Evolutionary conservation across 441 rosid species (phyloP).

Genomic region (Croton setiger): DNA sequence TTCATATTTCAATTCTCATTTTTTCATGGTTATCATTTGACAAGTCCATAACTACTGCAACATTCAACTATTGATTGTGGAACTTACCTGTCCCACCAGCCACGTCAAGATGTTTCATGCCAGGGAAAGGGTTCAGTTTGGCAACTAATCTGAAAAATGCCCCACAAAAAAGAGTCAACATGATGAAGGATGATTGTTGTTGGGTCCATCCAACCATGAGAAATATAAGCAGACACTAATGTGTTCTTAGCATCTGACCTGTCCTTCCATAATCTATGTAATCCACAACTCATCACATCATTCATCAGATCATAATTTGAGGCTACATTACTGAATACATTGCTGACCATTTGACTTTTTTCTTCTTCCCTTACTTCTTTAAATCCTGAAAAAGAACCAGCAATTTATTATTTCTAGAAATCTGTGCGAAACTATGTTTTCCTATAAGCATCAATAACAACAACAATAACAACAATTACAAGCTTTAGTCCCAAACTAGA

Average conservation of each 20-base stretch:
- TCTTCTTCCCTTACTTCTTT: constrained; percentile 86
- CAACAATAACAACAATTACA: not conserved
- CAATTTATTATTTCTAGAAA: not conserved
- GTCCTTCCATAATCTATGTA: constrained; percentile 96
- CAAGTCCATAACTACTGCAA: not conserved
- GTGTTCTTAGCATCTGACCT: constrained; percentile 41
- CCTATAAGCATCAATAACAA: not conserved
- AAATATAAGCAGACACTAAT: constrained; percentile 1
- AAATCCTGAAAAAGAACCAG: constrained; percentile 52
- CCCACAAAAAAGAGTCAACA: constrained; percentile 12
- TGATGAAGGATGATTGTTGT: not conserved
- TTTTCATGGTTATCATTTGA: not conserved
- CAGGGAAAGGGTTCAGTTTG: constrained; percentile 77
- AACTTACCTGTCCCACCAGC: constrained; percentile 91
- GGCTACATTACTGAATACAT: constrained; percentile 86
- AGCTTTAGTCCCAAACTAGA: too few relatives aligned
- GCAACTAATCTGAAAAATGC: constrained; percentile 65
- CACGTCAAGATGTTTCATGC: constrained; percentile 98
- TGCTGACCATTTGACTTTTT: constrained; percentile 74
- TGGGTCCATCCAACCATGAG: not conserved
- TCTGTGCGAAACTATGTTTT: not conserved
- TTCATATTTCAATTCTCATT: not conserved
- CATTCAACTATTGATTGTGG: not conserved
- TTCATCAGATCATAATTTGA: constrained; percentile 96
- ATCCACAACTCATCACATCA: constrained; percentile 92